phyloP scores from a whole-genome alignment of 306 rosid genomes.

The Sechiopsis laciniata region DNA sequence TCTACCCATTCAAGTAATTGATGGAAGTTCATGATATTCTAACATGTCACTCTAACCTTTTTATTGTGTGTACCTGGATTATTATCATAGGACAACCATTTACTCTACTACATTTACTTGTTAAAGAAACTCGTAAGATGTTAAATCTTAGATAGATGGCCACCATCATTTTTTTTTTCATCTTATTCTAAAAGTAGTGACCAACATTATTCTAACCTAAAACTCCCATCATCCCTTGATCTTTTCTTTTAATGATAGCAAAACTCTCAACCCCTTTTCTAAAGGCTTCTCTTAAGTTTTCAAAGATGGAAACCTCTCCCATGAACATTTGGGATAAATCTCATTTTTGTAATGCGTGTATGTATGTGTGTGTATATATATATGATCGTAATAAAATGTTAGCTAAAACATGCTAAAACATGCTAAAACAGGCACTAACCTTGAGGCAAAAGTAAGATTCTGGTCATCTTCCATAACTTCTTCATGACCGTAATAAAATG shows the following conservation, averaged over 20 bases:
- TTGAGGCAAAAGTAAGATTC: constrained; percentile 56
- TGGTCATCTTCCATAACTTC: constrained; percentile 47
- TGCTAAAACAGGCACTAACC: constrained; percentile 42
- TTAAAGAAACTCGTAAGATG: too few relatives aligned
- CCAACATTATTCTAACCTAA: background rate
- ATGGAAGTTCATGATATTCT: background rate
- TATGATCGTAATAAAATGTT: too few relatives aligned
- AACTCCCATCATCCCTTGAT: background rate
- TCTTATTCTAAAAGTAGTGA: background rate
- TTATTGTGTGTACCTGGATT: background rate
- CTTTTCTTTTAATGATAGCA: background rate
- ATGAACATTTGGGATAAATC: background rate
- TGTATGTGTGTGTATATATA: too few relatives aligned
- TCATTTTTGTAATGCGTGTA: background rate
- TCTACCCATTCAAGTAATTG: background rate
- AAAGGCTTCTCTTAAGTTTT: background rate
- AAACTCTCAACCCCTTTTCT: background rate
- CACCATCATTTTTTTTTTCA: background rate
- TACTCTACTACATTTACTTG: background rate
- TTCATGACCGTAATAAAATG: constrained; percentile 53
- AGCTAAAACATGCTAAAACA: background rate
- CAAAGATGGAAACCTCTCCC: background rate
- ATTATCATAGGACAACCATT: background rate
- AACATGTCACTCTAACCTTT: background rate
- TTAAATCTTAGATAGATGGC: background rate